These are phyloP conservation scores for Phoma herbarum DNA, from an alignment of 2,329 filamentous ascomycete species.

Conservation along the genomic window DNA sequence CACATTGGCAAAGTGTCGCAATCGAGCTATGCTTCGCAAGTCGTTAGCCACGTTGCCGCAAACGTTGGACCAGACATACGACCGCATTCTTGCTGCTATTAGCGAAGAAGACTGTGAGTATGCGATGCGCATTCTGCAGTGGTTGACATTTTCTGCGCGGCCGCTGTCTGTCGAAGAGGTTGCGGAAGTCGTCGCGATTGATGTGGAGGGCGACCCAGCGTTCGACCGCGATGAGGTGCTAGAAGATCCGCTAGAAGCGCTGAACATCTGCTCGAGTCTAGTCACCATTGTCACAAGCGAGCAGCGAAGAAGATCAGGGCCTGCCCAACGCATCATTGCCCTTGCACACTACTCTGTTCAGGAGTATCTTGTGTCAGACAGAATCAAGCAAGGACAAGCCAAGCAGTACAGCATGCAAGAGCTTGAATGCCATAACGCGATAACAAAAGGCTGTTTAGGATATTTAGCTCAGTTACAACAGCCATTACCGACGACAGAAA, in stretches of 20 bases:
- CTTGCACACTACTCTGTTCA: slow-evolving; percentile 50
- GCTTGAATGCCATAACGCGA: slow-evolving; percentile 26
- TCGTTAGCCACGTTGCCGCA: slow-evolving; percentile 32
- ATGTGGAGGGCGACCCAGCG: slow-evolving; percentile 32
- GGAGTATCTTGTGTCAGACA: slow-evolving; percentile 45
- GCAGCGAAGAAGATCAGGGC: not conserved
- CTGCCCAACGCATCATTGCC: slow-evolving; percentile 15
- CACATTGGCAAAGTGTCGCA: slow-evolving; percentile 26
- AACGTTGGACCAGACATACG: slow-evolving; percentile 42
- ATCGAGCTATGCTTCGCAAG: slow-evolving; percentile 4
- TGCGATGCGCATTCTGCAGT: slow-evolving; percentile 36
- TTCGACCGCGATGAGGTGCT: slow-evolving; percentile 49
- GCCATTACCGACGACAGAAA: slow-evolving; percentile 13
- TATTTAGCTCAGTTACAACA: slow-evolving; percentile 40
- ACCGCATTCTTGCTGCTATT: slow-evolving; percentile 37
- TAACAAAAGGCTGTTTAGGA: slow-evolving; percentile 34
- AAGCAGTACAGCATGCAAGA: slow-evolving; percentile 36
- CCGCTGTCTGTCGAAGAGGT: slow-evolving; percentile 36
- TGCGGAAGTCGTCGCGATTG: slow-evolving; percentile 37
- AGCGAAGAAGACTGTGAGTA: slow-evolving; percentile 26
- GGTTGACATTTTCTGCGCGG: slow-evolving; percentile 35
- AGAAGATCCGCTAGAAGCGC: slow-evolving; percentile 43
- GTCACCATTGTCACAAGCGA: slow-evolving; percentile 31
- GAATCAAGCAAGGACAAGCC: slow-evolving; percentile 33
- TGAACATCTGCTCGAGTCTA: slow-evolving; percentile 46